Percentiles rank a stretch among this genome's conserved stretches.
phyloP scores from a whole-genome alignment of 1,284 basidiomycete species.

The Rhodotorula sp. region DNA sequence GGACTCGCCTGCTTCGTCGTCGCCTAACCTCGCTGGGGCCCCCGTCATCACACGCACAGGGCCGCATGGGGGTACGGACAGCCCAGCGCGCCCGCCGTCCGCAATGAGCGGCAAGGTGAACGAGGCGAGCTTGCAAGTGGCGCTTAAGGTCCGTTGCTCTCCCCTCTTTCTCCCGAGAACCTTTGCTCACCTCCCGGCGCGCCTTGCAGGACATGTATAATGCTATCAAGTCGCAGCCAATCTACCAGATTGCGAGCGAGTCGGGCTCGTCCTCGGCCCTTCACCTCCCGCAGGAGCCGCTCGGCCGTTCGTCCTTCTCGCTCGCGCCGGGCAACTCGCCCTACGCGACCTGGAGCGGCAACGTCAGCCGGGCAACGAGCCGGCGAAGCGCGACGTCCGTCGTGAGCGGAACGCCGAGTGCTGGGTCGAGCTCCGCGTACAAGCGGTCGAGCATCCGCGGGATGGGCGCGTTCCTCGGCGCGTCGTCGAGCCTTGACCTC shows the following conservation, averaged over 20 bases:
- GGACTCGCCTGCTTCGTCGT: constrained; percentile 8
- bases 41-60: background rate
- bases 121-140: constrained; percentile 76
- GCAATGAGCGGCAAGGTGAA: constrained; percentile 15
- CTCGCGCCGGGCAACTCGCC: constrained; percentile 35
- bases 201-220: constrained; percentile 74
- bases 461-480: constrained; percentile 44
- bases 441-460: constrained; percentile 47
- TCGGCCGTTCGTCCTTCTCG: constrained; percentile 14
- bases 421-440: constrained; percentile 3
- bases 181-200: constrained; percentile 43
- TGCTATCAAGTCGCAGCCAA: constrained; percentile 85
- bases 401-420: constrained; percentile 7
- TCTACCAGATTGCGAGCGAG: constrained; percentile 67
- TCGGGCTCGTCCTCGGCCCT: constrained; percentile 9
- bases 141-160: constrained; percentile 68
- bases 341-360: constrained; percentile 40
- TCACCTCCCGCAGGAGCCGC: background rate
- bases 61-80: background rate
- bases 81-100: background rate
- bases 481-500: constrained; percentile 37
- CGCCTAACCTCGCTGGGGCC: background rate
- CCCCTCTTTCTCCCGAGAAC: background rate
- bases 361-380: constrained; percentile 37
- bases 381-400: constrained; percentile 35